Percentiles rank a stretch among this genome's conserved stretches.
These are phyloP conservation scores for Clonostachys rhizophaga DNA, from an alignment of 2,329 filamentous ascomycete species.

Conservation along the genomic window DNA sequence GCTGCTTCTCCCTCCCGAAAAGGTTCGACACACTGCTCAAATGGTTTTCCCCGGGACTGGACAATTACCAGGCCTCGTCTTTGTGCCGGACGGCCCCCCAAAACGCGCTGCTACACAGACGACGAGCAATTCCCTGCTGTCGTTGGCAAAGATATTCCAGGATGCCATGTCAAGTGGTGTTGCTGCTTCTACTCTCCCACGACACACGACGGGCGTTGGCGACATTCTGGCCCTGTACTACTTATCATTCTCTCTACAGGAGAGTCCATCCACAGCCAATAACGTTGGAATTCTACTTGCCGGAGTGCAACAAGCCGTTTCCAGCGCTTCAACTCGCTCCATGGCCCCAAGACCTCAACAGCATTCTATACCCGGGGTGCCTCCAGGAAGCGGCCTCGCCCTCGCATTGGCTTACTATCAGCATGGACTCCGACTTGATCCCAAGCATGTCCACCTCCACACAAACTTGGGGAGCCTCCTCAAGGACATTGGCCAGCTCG, in stretches of 20 bases:
- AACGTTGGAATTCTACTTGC: constrained; percentile 98
- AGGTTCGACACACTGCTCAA: constrained; percentile 75
- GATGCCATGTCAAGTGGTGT: constrained; percentile 82
- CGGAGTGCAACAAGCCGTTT: constrained; percentile 69
- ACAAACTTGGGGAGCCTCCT: constrained; percentile 93
- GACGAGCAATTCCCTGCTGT: constrained; percentile 91
- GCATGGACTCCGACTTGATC: constrained; percentile 83
- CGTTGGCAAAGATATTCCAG: constrained; percentile 95
- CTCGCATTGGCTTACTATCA: constrained; percentile 92
- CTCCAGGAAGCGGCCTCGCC: constrained; percentile 80
- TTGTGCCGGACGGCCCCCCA: constrained; percentile 65
- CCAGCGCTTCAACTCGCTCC: constrained; percentile 15
- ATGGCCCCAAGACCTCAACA: constrained; percentile 5
- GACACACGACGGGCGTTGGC: constrained; percentile 70
- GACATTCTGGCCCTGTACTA: constrained; percentile 96
- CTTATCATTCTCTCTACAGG: constrained; percentile 86
- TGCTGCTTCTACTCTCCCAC: constrained; percentile 45
- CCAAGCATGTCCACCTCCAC: constrained; percentile 89
- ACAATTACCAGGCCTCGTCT: constrained; percentile 73
- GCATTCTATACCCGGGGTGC: constrained; percentile 68
- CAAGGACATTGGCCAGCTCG: constrained; percentile 92
- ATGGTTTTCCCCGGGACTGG: constrained; percentile 75
- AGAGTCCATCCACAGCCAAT: constrained; percentile 95
- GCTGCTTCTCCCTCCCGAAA: constrained; percentile 76
- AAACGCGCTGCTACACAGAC: constrained; percentile 82